Conservation (phyloP, 257 asterid species). For the Hygrophila difformis region DNA sequence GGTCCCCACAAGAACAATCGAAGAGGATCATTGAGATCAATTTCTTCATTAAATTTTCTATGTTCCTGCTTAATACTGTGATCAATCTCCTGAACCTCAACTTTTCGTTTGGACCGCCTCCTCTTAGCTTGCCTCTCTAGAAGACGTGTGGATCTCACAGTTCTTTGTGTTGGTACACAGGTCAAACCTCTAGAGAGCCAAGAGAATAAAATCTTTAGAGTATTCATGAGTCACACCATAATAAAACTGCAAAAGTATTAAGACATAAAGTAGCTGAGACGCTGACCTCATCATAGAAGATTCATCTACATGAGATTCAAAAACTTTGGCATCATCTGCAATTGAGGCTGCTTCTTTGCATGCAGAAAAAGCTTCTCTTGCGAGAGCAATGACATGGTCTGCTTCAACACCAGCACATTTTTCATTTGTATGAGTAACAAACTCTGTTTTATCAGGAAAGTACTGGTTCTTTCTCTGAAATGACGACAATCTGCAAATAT, state of each 20-base stretch:
- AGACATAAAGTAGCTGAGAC: constrained; percentile 3
- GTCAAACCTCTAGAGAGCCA: constrained; percentile 26
- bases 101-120: constrained; percentile 39
- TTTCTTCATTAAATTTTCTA: constrained; percentile 29
- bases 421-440: constrained; percentile 24
- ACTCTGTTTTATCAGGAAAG: constrained; percentile 8
- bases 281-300: constrained; percentile 34
- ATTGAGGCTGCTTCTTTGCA: constrained; percentile 56
- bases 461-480: constrained; percentile 25
- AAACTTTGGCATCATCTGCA: constrained; percentile 36
- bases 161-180: constrained; percentile 28
- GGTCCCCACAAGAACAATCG: constrained; percentile 54
- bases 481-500: constrained; percentile 50
- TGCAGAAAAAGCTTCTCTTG: constrained; percentile 69
- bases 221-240: constrained; percentile 6
- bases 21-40: constrained; percentile 55
- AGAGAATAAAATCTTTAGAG: constrained; percentile 11
- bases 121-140: constrained; percentile 57
- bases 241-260: constrained; percentile 1
- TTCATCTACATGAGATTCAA: constrained; percentile 24
- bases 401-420: constrained; percentile 32
- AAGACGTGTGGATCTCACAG: constrained; percentile 70
- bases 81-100: constrained; percentile 35
- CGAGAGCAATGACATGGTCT: constrained; percentile 53
- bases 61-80: constrained; percentile 31